These are phyloP conservation scores for Coix lacrymajobi DNA, from an alignment of 176 grass and related monocot species.

Conservation along the genomic window DNA sequence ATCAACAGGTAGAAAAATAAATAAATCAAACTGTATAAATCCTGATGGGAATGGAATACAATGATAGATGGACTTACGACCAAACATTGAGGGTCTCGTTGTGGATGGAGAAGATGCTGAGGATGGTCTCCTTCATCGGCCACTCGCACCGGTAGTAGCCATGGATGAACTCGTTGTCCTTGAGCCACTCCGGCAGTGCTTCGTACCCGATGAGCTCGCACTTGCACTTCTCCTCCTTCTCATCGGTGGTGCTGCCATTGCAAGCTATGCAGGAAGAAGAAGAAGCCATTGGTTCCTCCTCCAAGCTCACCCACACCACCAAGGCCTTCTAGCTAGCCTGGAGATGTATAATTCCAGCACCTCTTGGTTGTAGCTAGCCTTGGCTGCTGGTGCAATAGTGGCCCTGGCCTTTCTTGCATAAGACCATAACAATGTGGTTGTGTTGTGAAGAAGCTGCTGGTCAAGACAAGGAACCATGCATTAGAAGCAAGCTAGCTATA, in stretches of 20 bases:
- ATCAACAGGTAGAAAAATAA: background rate
- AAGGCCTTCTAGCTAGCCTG: background rate
- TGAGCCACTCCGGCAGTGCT: slow-evolving; percentile 66
- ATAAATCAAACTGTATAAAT: background rate
- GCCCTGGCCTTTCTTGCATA: slow-evolving; percentile 13
- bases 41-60: background rate
- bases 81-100: slow-evolving; percentile 90
- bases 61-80: slow-evolving; percentile 41
- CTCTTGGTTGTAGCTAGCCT: background rate
- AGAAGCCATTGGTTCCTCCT: slow-evolving; percentile 41
- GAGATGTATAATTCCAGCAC: background rate
- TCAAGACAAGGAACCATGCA: slow-evolving; percentile 20
- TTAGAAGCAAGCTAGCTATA: slow-evolving; percentile 1
- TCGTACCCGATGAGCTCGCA: slow-evolving; percentile 54
- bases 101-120: slow-evolving; percentile 89
- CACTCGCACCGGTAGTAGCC: slow-evolving; percentile 74
- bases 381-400: background rate
- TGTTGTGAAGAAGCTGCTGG: background rate
- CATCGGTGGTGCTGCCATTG: background rate
- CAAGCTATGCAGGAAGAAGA: slow-evolving; percentile 7
- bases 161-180: slow-evolving; percentile 81
- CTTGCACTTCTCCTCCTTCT: background rate
- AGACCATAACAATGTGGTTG: background rate
- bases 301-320: slow-evolving; percentile 20
- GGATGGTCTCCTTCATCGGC: slow-evolving; percentile 73